phyloP scores from a whole-genome alignment of 2,329 filamentous ascomycete genomes.

The Xylariaceae sp. region DNA sequence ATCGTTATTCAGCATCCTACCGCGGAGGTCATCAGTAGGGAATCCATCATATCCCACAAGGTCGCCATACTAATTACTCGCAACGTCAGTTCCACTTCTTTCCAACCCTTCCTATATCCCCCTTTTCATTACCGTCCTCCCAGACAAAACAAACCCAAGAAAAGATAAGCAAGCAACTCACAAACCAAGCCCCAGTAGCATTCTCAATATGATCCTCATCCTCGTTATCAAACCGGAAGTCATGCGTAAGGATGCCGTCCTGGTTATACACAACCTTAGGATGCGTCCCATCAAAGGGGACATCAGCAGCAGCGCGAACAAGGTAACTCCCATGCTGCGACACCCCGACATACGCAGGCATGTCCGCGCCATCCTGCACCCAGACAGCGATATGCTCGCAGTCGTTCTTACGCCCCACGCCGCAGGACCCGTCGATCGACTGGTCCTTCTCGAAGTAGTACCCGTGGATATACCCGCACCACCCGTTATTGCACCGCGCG shows the following conservation, averaged over 20 bases:
- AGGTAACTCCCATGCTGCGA: slow-evolving; percentile 31
- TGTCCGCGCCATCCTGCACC: slow-evolving; percentile 22
- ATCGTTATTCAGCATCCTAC: slow-evolving; percentile 13
- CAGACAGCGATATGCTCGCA: slow-evolving; percentile 35
- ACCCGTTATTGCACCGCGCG: slow-evolving; percentile 41
- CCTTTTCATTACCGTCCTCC: too few relatives aligned
- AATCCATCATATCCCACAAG: slow-evolving; percentile 12
- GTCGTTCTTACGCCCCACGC: slow-evolving; percentile 38
- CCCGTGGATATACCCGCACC: slow-evolving; percentile 43
- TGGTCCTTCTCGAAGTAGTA: slow-evolving; percentile 47
- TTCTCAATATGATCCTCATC: slow-evolving; percentile 32
- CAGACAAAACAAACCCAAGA: neutral
- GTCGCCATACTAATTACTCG: slow-evolving; percentile 5
- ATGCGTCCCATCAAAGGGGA: slow-evolving; percentile 30
- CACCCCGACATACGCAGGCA: slow-evolving; percentile 17
- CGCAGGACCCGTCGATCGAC: slow-evolving; percentile 28
- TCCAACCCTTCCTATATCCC: too few relatives aligned
- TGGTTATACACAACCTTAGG: slow-evolving; percentile 33
- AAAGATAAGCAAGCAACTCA: neutral
- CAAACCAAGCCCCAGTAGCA: slow-evolving; percentile 27
- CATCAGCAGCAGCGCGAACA: slow-evolving; percentile 22
- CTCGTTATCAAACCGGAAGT: slow-evolving; percentile 30
- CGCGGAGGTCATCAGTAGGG: slow-evolving; percentile 9
- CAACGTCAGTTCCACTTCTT: neutral
- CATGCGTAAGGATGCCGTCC: slow-evolving; percentile 29